Base-by-base conservation (phyloP, 2,329 filamentous ascomycete genomes). In the Pyricularia grisea region DNA sequence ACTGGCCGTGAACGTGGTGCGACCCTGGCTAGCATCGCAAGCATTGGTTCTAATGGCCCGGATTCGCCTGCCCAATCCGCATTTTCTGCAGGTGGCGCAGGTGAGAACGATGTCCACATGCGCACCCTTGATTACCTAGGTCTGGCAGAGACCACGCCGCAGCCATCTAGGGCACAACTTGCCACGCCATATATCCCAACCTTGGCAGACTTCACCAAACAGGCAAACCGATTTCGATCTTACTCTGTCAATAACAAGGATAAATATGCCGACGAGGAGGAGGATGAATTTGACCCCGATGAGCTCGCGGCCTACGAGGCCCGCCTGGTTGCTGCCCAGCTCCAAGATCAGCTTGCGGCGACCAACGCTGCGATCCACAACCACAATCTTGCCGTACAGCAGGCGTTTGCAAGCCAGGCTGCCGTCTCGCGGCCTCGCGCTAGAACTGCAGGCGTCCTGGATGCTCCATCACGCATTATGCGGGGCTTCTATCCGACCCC, bases 211-310 rank as follows among this genome's bases (percentile, higher is more conserved):
- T 86, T 92, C 73, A 90, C 90, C 72, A 91, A 88, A 76, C 91
- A 92, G 74, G 85, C 90, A 64, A 98, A 92, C 78, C 89, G 95
- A 68, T 97, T 98, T 83, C 89, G 95, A 65, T 99, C 95, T 1
- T 98, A 97, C 79, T 99, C 95, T 0, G 95, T 99, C 72, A 99
- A 99, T 79, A 96, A 97, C 69, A 97, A 97, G 79, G 94, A 98
- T 78, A 96, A 95, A 78, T 98, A 98, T 75, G 94, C 92, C 2
- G 93, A 96, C 74, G 90, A 93, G 65, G 94, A 96, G 68, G 90
- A 93, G 68, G 91, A 93, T 70, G 90, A 92, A 20, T 92, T 91
- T 70, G 89, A 85, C 55, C 75, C 77, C 25, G 84, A 84, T 27
- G 76, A 81, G 70, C 76, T 87, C 68, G 79, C 80, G 25, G 83